A percentile compares a stretch with the other conserved stretches of the same genome.
Evolutionary conservation across 345 rosid genomes (phyloP).

Genomic region (Citrus mangshanensis): DNA sequence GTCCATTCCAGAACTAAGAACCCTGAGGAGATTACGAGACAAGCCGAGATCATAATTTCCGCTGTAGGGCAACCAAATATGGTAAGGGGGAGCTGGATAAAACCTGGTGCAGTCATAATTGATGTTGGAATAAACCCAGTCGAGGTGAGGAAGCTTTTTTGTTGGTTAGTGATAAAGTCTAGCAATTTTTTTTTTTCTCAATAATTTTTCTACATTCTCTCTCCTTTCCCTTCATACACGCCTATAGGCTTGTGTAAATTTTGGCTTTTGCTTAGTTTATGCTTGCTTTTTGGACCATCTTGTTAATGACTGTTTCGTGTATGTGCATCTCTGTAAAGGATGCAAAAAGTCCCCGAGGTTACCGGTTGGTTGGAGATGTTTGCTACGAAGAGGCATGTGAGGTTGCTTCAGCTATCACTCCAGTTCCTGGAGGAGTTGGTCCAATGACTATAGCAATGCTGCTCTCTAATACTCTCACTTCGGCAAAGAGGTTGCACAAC

Average conservation of each 20-base stretch:
- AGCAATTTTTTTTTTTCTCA: neutral
- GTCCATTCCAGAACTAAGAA: slow-evolving; percentile 78
- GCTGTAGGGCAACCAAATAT: slow-evolving; percentile 83
- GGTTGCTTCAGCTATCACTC: slow-evolving; percentile 75
- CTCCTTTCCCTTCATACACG: neutral
- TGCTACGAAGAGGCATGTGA: slow-evolving; percentile 73
- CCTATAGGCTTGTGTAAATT: neutral
- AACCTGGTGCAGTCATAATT: slow-evolving; percentile 82
- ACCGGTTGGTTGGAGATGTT: slow-evolving; percentile 76
- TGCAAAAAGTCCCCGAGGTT: slow-evolving; percentile 52
- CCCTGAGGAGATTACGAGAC: slow-evolving; percentile 63
- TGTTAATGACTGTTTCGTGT: slow-evolving; percentile 3
- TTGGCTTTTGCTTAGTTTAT: neutral
- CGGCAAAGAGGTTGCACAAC: slow-evolving; percentile 65
- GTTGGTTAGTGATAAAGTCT: neutral
- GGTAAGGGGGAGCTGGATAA: slow-evolving; percentile 86
- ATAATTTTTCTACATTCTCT: too few species aligned
- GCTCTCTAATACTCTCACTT: slow-evolving; percentile 66
- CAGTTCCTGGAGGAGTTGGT: slow-evolving; percentile 93
- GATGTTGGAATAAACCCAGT: slow-evolving; percentile 91
- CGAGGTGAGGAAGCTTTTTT: slow-evolving; percentile 40
- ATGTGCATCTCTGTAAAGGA: slow-evolving; percentile 39
- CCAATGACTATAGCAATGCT: slow-evolving; percentile 96
- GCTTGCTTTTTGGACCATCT: neutral
- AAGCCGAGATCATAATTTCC: slow-evolving; percentile 77